Evolutionary conservation across 2,329 filamentous ascomycete genomes (phyloP).

Genomic region (Colletotrichum gloeosporioides): DNA sequence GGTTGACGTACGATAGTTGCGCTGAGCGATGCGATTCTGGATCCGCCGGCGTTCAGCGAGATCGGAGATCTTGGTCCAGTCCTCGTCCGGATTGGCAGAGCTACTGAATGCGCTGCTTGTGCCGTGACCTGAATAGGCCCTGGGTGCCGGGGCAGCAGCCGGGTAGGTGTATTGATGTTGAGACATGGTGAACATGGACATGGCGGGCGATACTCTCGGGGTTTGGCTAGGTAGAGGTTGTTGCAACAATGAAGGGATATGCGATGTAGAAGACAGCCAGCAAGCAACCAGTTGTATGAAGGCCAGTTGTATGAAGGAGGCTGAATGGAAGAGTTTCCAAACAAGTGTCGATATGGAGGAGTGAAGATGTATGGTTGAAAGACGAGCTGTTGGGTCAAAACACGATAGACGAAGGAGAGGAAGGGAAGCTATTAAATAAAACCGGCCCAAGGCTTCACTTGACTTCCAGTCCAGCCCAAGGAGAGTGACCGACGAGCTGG

Average conservation of each 20-base stretch:
- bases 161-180: slow-evolving; percentile 47
- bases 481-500: slow-evolving; percentile 1
- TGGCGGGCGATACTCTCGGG: not conserved
- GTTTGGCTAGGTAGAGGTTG: not conserved
- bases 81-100: slow-evolving; percentile 93
- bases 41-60: slow-evolving; percentile 92
- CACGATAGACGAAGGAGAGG: not conserved
- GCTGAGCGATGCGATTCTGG: slow-evolving; percentile 96
- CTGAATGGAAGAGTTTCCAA: not conserved
- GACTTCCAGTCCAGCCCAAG: not conserved
- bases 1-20: slow-evolving; percentile 83
- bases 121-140: slow-evolving; percentile 74
- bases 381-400: not conserved
- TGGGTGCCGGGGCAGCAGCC: slow-evolving; percentile 49
- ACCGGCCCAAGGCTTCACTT: slow-evolving; percentile 5
- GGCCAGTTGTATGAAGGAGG: not conserved
- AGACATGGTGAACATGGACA: slow-evolving; percentile 48
- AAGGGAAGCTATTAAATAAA: slow-evolving; percentile 20
- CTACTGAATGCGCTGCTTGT: slow-evolving; percentile 95
- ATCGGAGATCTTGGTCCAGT: slow-evolving; percentile 99
- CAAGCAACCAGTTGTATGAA: not conserved
- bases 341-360: not conserved
- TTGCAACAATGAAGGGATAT: not conserved
- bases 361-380: not conserved
- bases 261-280: not conserved